These are phyloP conservation scores for Uronychia binucleata DNA, from an alignment of 73 alveolate genomes.

Conservation along the genomic window DNA sequence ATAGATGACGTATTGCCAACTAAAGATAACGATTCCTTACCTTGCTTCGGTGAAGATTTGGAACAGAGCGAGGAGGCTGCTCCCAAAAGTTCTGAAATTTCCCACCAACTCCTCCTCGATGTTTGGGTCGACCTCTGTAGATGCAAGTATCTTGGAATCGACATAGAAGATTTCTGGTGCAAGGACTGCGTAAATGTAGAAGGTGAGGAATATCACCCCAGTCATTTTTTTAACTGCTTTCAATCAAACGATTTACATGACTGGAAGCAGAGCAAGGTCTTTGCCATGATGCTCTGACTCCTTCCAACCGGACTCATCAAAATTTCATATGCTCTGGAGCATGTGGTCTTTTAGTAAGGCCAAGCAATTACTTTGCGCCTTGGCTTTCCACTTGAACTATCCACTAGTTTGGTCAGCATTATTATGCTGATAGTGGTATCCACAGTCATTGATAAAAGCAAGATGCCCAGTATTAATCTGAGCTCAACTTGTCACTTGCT, in stretches of 20 bases:
- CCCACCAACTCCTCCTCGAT: neutral
- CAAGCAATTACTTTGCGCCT: too few species aligned
- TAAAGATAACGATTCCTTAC: too few species aligned
- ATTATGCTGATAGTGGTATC: neutral
- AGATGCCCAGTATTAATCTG: too few species aligned
- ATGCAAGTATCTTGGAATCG: neutral
- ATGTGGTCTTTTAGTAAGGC: too few species aligned
- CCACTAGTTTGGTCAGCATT: too few species aligned
- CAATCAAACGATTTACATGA: neutral
- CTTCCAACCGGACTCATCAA: neutral
- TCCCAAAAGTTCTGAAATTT: neutral
- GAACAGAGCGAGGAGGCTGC: neutral
- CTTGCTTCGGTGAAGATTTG: neutral
- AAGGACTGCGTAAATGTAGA: neutral
- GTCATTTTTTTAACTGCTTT: neutral
- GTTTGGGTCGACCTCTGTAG: neutral
- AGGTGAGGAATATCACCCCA: neutral
- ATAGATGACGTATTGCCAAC: neutral
- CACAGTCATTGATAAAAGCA: too few species aligned
- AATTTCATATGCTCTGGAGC: neutral
- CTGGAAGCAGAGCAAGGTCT: neutral
- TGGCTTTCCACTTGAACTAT: too few species aligned
- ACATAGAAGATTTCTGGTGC: neutral
- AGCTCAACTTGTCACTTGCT: too few species aligned
- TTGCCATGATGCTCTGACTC: neutral